Conservation (phyloP, 106 monocot genomes). For the Ottelia alismoides region DNA sequence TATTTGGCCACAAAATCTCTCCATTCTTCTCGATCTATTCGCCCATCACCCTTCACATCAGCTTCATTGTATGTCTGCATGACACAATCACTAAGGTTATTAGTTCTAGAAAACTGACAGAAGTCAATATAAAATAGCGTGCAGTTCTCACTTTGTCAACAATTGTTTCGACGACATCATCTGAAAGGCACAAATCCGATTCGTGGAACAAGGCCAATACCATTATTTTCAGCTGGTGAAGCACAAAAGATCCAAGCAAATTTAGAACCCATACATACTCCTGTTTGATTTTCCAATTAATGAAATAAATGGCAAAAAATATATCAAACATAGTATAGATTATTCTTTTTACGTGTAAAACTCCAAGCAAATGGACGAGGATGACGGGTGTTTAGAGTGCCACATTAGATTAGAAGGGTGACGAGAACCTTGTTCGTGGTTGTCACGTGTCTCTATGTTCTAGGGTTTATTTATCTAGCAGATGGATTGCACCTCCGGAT, state of each 20-base stretch:
- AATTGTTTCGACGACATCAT: slow-evolving; percentile 56
- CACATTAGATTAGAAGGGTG: too few species aligned
- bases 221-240: slow-evolving; percentile 77
- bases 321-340: too few species aligned
- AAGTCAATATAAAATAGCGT: not conserved
- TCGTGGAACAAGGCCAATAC: slow-evolving; percentile 75
- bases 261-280: not conserved
- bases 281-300: not conserved
- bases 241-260: not conserved
- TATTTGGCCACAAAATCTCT: slow-evolving; percentile 17
- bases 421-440: too few species aligned
- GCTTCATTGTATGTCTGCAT: slow-evolving; percentile 22
- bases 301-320: not conserved
- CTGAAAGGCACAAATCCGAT: slow-evolving; percentile 64
- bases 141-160: slow-evolving; percentile 28
- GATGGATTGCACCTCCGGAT: too few species aligned
- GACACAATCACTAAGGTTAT: too few species aligned
- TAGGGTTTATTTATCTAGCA: too few species aligned
- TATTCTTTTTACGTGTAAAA: too few species aligned
- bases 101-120: too few species aligned
- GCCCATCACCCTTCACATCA: slow-evolving; percentile 21
- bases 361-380: too few species aligned
- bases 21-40: slow-evolving; percentile 24
- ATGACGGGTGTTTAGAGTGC: too few species aligned
- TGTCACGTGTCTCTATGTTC: too few species aligned